Conservation (phyloP, 768 basidiomycete genomes). For the Sarcomyxa edulis region DNA sequence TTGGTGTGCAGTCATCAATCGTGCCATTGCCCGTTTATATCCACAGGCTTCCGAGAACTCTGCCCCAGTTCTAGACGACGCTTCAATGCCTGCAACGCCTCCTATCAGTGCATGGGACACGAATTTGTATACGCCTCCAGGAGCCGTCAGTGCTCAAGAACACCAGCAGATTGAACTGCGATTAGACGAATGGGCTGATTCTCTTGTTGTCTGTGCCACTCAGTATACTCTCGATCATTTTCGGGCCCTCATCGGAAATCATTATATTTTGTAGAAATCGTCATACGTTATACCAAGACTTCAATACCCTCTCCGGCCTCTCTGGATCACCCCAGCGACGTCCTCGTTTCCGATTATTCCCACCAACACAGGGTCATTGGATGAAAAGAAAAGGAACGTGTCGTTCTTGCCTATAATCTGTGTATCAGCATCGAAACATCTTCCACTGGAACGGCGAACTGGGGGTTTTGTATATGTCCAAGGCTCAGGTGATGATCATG, state of each 20-base stretch:
- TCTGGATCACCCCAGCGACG: constrained; percentile 84
- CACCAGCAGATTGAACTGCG: constrained; percentile 67
- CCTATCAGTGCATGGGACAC: constrained; percentile 59
- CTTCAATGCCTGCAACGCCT: constrained; percentile 3
- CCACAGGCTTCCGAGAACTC: too few relatives aligned
- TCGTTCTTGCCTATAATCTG: constrained; percentile 72
- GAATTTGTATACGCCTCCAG: constrained; percentile 65
- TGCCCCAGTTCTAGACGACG: too few relatives aligned
- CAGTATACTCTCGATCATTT: not conserved
- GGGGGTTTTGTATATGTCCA: constrained; percentile 86
- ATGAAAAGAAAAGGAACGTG: too few relatives aligned
- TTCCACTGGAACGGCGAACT: constrained; percentile 55
- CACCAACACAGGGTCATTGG: too few relatives aligned
- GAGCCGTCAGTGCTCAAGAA: constrained; percentile 67
- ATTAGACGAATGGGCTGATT: constrained; percentile 65
- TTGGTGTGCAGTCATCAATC: constrained; percentile 90
- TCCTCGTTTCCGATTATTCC: constrained; percentile 37
- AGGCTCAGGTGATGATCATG: constrained; percentile 94
- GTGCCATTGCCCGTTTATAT: constrained; percentile 38
- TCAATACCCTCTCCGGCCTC: constrained; percentile 64
- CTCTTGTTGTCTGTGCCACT: constrained; percentile 51
- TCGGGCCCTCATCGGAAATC: not conserved
- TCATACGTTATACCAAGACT: constrained; percentile 65
- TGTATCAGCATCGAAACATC: constrained; percentile 77
- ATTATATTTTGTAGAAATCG: constrained; percentile 55